Evolutionary conservation across 2,329 filamentous ascomycete genomes (phyloP).

Genomic region (Curvularia hawaiiensis): DNA sequence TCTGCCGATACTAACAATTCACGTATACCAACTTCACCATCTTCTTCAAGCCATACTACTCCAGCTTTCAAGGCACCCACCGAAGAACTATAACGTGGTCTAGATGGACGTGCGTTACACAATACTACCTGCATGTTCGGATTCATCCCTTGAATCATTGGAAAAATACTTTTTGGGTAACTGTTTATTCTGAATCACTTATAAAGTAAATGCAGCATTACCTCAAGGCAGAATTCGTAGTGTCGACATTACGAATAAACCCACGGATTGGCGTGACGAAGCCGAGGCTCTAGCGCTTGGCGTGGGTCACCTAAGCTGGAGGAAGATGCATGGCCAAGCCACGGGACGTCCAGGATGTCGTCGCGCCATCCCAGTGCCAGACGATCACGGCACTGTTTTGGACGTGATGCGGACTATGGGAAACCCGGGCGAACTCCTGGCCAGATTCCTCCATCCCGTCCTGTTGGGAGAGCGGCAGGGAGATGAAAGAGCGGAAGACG

Average conservation of each 20-base stretch:
- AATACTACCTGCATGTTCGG: neutral
- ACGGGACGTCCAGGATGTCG: neutral
- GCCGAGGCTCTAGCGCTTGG: neutral
- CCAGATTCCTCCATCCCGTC: neutral
- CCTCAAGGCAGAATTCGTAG: neutral
- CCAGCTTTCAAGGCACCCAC: neutral
- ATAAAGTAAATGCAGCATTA: no score
- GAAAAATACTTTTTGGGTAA: neutral
- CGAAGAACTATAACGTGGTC: neutral
- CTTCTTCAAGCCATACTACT: neutral
- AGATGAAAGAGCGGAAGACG: neutral
- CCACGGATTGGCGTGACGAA: slow-evolving; percentile 1
- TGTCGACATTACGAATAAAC: neutral
- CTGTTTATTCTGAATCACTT: neutral
- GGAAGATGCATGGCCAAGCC: slow-evolving; percentile 7
- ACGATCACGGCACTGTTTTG: neutral
- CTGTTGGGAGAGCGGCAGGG: neutral
- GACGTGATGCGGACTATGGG: neutral
- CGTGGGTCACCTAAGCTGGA: slow-evolving; percentile 1
- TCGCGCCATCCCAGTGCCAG: neutral
- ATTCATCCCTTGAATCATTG: neutral
- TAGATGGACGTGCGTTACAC: neutral
- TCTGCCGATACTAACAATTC: neutral
- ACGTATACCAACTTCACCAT: neutral
- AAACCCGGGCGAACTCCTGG: neutral